Evolutionary conservation across 2,329 filamentous ascomycete species (phyloP), one percentile per base, ranked within the genome.

Genomic region (Piedraia hortae): DNA sequence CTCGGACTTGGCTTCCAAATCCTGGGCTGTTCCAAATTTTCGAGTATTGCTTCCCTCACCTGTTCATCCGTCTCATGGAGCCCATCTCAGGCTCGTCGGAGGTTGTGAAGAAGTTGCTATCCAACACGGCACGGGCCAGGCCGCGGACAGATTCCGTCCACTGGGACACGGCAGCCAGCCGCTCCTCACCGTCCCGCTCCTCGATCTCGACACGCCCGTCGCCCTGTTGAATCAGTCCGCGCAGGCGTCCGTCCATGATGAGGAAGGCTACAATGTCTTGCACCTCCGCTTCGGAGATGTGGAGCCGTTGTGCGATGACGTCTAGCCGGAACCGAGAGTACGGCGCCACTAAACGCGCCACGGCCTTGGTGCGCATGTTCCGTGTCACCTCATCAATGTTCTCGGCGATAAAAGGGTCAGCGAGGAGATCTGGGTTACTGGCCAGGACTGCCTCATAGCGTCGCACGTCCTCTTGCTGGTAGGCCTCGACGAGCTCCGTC

Each of bases 301-400:
- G 72, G 30, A 97, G 68, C 36, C 82, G 69, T 36, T 69, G 68
- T 13, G 78, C 78, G 34, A 97, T 77, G 56, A 88, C 90, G 10
- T 56, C 54, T 12, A 93, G 54, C 31, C 71, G 75, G 61, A 93
- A 90, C 22, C 78, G 67, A 4, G 75, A 88, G 52, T 93, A 97
- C 0, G 85, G 85, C 4, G 78, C 78, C 31, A 93, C 85, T 12
- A 93, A 56, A 48, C 85, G 90, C 31, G 90, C 52, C 6, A 93
- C 67, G 1, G 80, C 82, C 54, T 91, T 91, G 32, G 80, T 93
- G 24, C 85, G 73, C 71, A 97, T 90, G 46, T 85, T 91, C 19
- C 85, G 73, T 23, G 82, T 97, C 26, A 97, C 82, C 49, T 97
- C 85, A 45, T 93, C 85, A 34, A 97, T 97, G 43, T 97, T 93